phyloP scores from a whole-genome alignment of 306 rosid species.

The Adenanthera pavonina region DNA sequence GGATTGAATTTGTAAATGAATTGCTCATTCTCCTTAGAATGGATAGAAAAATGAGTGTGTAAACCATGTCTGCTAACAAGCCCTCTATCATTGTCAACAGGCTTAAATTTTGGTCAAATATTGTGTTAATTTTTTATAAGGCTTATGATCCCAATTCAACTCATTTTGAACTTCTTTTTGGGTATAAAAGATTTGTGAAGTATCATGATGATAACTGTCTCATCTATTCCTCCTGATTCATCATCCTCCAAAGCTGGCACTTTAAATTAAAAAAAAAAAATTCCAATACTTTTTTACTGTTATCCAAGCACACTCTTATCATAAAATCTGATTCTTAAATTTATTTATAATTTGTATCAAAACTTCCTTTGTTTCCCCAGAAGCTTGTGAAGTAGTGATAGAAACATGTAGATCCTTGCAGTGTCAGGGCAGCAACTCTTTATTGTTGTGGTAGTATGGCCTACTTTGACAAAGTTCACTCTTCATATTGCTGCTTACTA shows the following conservation, averaged over 20 bases:
- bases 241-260: not conserved
- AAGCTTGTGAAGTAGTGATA: not conserved
- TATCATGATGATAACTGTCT: not conserved
- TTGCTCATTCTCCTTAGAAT: not conserved
- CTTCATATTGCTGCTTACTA: slow-evolving; percentile 9
- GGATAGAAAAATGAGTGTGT: not conserved
- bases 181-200: not conserved
- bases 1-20: not conserved
- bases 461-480: not conserved
- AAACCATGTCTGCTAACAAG: not conserved
- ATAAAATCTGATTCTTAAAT: not conserved
- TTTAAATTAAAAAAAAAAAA: not conserved
- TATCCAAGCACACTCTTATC: not conserved
- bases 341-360: not conserved
- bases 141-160: not conserved
- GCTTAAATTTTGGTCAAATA: not conserved
- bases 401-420: not conserved
- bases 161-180: slow-evolving; percentile 12
- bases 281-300: not conserved
- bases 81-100: not conserved
- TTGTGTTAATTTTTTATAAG: not conserved
- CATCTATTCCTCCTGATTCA: not conserved
- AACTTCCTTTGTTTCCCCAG: slow-evolving; percentile 3
- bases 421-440: not conserved
- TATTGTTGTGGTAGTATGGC: not conserved